Evolutionary conservation across 2,329 filamentous ascomycete species (phyloP), one percentile per base, ranked within the genome.

Genomic region (Penicillium sp.): DNA sequence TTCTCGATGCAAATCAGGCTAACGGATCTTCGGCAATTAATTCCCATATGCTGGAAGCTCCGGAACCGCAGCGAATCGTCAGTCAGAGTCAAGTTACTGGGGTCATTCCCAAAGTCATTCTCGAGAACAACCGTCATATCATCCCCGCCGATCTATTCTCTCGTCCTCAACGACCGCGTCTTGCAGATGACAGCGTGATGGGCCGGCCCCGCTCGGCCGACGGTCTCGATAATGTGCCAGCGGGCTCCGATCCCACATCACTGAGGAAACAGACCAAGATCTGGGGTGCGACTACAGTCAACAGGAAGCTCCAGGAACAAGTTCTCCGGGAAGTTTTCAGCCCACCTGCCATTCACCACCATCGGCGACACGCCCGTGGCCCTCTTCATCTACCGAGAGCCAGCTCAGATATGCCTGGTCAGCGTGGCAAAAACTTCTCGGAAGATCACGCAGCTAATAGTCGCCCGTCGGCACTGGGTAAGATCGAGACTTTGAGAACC

Each of bases 81-180:
- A 86, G 84, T 64, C 91, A 96, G 69, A 95, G 90, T 11, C 81
- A 96, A 54, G 82, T 89, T 50, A 81, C 83, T 31, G 81, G 84
- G 30, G 82, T 87, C 20, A 84, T 95, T 27, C 92, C 92, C 2
- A 92, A 94, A 36, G 92, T 97, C 42, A 90, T 94, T 0, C 90
- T 96, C 55, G 89, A 92, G 65, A 92, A 96, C 69, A 97, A 97
- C 68, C 84, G 88, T 58, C 92, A 97, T 67, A 95, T 97, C 52
- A 85, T 96, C 38, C 92, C 92, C 1, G 85, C 90, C 41, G 89
- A 89, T 63, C 79, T 96, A 25, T 87, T 96, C 44, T 83, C 85
- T 48, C 79, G 86, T 16, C 78, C 84, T 28, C 78, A 72, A 46
- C 62, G 72, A 51, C 68, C 71, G n/a, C 63, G 64, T 27, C 69